Base-by-base conservation (phyloP, 225 moss, liverwort and hornwort species). In the Physcomitrellopsis africana region DNA sequence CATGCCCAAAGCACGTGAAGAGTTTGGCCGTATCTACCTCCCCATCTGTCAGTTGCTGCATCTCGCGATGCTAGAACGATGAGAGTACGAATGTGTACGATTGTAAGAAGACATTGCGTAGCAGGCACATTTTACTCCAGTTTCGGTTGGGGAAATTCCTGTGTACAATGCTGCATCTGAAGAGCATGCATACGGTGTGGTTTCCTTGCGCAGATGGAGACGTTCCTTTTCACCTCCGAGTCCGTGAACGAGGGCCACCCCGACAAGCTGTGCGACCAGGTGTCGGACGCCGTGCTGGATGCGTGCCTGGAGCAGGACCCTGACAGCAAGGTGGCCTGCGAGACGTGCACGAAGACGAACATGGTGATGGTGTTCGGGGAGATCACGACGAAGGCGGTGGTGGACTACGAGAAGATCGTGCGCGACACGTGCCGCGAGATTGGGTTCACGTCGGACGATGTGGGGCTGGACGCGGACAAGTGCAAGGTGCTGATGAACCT, bases 221-320 rank as follows among this genome's bases (percentile, higher is more conserved):
- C 89, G 1, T 94, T 92, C 3, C 69, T 94, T 0, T 94, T 87
- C 41, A 94, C 94, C 0, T 94, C 94, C 8, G 94, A 94, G 89
- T 94, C 94, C 0, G 92, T 92, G 71, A 94, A 94, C 79, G 94
- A 94, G 75, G 94, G 94, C 0, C 94, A 94, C 70, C 94, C 94
- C 3, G 94, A 94, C 60, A 94, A 94, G 87, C 81, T 94, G 47
- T 94, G 94, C 81, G 94, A 88, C 46, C 88, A 88, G 75, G 80
- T 88, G 47, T 88, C 88, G 19, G 87, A 88, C 51, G 87, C 87
- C 11, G 87, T 88, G 0, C 52, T 88, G 63, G 87, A 88, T 60
- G 84, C 88, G 7, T 88, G 88, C 76, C 72, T 88, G 5, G 88
- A 77, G 77, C 85, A 88, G 62, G 88, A 88, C 72, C 77, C 80